A percentile compares a stretch with the other conserved stretches of the same genome.
These are phyloP conservation scores for Pseudocohnilembus persalinus DNA, from an alignment of 169 alveolate genomes.

Conservation along the genomic window DNA sequence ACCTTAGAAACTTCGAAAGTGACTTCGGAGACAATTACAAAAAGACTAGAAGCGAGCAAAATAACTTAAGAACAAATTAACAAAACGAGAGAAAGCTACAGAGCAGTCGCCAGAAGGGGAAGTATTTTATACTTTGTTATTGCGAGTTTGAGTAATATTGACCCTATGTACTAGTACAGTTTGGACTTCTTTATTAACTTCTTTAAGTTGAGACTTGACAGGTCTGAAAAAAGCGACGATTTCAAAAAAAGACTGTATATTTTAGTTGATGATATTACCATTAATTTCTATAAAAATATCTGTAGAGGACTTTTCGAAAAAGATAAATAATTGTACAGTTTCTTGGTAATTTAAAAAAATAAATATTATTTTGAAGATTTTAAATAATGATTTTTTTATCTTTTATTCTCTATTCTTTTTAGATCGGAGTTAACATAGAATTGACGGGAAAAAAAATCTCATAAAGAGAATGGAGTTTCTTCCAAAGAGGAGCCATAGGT, in stretches of 20 bases:
- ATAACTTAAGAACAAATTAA: conserved; percentile 83
- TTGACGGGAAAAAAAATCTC: conserved; percentile 62
- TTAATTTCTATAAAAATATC: conserved; percentile 80
- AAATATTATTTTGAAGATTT: too few relatives aligned
- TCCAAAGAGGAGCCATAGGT: conserved; percentile 74
- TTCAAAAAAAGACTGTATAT: conserved; percentile 77
- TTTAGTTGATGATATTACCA: conserved; percentile 86
- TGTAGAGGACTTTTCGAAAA: conserved; percentile 89
- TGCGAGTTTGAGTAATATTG: conserved; percentile 85
- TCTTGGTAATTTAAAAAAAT: conserved; percentile 34
- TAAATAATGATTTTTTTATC: too few relatives aligned
- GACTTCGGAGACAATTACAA: conserved; percentile 82
- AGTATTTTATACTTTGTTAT: conserved; percentile 86
- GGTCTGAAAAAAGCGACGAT: conserved; percentile 77
- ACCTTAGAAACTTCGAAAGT: conserved; percentile 82
- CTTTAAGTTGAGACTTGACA: conserved; percentile 84
- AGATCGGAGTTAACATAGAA: conserved; percentile 68
- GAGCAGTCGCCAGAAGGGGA: conserved; percentile 81
- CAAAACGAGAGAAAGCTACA: conserved; percentile 80
- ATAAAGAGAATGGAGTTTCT: conserved; percentile 83
- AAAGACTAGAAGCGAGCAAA: conserved; percentile 89
- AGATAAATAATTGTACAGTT: conserved; percentile 84
- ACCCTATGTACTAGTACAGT: conserved; percentile 90
- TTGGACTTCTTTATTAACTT: conserved; percentile 85
- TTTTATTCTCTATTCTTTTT: too few relatives aligned